These are phyloP conservation scores for Chalara sp. DNA, from an alignment of 2,329 filamentous ascomycete genomes.

Conservation along the genomic window DNA sequence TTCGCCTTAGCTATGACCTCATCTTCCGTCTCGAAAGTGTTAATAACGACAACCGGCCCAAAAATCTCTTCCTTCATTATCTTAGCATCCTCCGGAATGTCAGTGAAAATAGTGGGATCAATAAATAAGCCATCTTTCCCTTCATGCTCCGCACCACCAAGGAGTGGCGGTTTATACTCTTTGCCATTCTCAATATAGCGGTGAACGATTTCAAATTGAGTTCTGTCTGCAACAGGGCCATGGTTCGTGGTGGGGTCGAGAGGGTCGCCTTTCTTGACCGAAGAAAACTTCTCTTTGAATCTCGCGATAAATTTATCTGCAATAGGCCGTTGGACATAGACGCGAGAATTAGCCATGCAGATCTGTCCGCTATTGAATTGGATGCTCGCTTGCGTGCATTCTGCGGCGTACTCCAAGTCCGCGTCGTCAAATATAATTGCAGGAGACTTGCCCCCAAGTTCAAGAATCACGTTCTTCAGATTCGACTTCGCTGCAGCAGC, in stretches of 20 bases:
- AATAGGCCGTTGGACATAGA: conserved; percentile 18
- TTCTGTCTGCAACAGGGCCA: conserved; percentile 17
- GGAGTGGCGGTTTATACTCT: conserved; percentile 9
- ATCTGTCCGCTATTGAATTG: conserved; percentile 19
- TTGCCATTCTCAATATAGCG: conserved; percentile 19
- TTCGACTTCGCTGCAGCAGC: conserved; percentile 53
- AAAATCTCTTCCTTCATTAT: conserved; percentile 49
- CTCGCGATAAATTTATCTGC: conserved; percentile 17
- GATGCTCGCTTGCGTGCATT: conserved; percentile 12
- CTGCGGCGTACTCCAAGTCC: conserved; percentile 31
- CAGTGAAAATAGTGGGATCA: conserved; percentile 15
- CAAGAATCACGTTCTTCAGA: conserved; percentile 55
- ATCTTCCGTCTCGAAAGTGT: conserved; percentile 45
- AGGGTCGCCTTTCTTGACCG: conserved; percentile 13
- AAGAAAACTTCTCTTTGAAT: conserved; percentile 14
- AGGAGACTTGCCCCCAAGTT: conserved; percentile 59
- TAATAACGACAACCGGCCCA: conserved; percentile 51
- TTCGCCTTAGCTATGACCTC: conserved; percentile 55
- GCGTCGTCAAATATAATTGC: conserved; percentile 57
- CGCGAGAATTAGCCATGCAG: conserved; percentile 18
- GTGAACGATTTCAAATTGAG: conserved; percentile 14
- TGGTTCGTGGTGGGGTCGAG: conserved; percentile 10
- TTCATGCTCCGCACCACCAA: conserved; percentile 5
- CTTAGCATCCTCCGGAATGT: conserved; percentile 13
- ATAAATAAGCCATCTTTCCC: conserved; percentile 10